Conservation (phyloP, 2,329 filamentous ascomycete genomes). For the Keithomyces neogunnii region DNA sequence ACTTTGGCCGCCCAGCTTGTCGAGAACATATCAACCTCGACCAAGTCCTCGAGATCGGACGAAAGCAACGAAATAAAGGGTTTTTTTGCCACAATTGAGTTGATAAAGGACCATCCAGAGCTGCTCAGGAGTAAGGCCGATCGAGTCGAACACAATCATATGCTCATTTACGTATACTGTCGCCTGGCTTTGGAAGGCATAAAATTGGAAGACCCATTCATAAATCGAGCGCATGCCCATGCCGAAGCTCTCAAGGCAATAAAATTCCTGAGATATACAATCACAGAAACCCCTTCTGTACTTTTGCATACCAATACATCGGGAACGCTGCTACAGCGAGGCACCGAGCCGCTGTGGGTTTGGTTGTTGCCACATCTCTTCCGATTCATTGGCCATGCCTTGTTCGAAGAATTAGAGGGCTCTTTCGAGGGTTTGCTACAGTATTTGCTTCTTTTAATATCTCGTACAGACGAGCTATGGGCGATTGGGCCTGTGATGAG, state of each 20-base stretch:
- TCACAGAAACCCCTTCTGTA: slow-evolving; percentile 67
- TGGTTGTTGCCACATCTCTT: slow-evolving; percentile 55
- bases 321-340: slow-evolving; percentile 39
- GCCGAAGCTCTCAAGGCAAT: slow-evolving; percentile 63
- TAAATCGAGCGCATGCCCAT: slow-evolving; percentile 43
- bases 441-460: slow-evolving; percentile 36
- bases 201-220: slow-evolving; percentile 60
- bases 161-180: slow-evolving; percentile 76
- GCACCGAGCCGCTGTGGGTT: slow-evolving; percentile 54
- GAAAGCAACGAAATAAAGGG: slow-evolving; percentile 68
- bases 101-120: slow-evolving; percentile 40
- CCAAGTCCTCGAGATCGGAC: slow-evolving; percentile 51
- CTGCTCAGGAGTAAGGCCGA: slow-evolving; percentile 54
- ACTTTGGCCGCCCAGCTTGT: slow-evolving; percentile 84
- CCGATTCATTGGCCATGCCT: slow-evolving; percentile 44
- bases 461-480: slow-evolving; percentile 39
- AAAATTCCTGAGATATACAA: slow-evolving; percentile 65
- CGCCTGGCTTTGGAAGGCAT: slow-evolving; percentile 69
- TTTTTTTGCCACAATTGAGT: slow-evolving; percentile 51
- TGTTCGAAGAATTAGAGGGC: slow-evolving; percentile 37
- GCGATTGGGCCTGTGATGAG: slow-evolving; percentile 32
- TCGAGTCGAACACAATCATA: slow-evolving; percentile 69
- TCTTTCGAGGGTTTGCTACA: slow-evolving; percentile 46
- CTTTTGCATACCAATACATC: slow-evolving; percentile 38
- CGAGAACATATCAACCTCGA: slow-evolving; percentile 63